A percentile compares a stretch with the other conserved stretches of the same genome.
These are phyloP conservation scores for Russula vinacea DNA, from an alignment of 768 basidiomycete species.

Conservation along the genomic window DNA sequence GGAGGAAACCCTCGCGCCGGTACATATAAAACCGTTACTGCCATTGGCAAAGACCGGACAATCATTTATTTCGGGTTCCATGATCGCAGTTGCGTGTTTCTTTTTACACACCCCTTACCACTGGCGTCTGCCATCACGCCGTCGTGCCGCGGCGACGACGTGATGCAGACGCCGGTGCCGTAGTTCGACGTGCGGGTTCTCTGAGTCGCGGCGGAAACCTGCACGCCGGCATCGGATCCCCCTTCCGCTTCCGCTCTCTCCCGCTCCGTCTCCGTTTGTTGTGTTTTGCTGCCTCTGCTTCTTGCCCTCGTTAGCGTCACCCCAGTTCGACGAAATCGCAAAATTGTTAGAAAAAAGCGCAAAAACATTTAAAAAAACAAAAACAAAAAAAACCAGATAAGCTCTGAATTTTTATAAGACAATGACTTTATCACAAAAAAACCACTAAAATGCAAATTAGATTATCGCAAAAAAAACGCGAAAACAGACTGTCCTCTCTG, in stretches of 20 bases:
- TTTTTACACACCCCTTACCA: not conserved
- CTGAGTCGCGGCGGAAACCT: conserved; percentile 23
- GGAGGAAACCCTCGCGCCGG: not conserved
- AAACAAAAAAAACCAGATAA: too few species aligned
- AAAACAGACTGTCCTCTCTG: too few species aligned
- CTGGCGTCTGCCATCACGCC: conserved; percentile 17
- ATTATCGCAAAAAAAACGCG: too few species aligned
- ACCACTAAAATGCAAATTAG: not conserved
- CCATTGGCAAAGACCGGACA: too few species aligned
- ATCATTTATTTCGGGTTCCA: not conserved
- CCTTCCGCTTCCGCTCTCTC: not conserved
- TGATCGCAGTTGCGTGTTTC: conserved; percentile 10
- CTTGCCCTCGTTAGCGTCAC: not conserved
- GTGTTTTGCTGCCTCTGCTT: conserved; percentile 1
- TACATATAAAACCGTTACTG: not conserved
- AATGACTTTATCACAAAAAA: too few species aligned
- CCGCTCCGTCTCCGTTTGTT: not conserved
- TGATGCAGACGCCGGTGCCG: conserved; percentile 16
- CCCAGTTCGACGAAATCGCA: not conserved
- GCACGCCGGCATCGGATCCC: conserved; percentile 9
- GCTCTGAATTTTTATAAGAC: too few species aligned
- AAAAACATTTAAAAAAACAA: not conserved
- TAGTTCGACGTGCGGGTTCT: conserved; percentile 10
- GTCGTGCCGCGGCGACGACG: conserved; percentile 24
- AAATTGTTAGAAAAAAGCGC: conserved; percentile 3